phyloP scores from a whole-genome alignment of 2,329 filamentous ascomycete genomes.

The Fusarium phyllophilum region DNA sequence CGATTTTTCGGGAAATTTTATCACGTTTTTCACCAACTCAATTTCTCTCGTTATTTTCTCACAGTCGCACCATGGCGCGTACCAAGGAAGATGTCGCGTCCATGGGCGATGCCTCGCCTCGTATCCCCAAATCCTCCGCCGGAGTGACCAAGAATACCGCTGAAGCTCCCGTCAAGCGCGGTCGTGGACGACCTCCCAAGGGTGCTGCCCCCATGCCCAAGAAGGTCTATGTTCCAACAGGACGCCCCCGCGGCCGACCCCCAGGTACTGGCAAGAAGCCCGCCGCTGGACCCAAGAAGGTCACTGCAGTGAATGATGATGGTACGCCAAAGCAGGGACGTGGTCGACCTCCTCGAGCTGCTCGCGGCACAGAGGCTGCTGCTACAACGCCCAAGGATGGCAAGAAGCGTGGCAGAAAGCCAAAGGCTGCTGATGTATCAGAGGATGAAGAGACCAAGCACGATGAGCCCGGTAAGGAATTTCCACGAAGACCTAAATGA shows the following conservation, averaged over 20 bases:
- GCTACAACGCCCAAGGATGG: constrained; percentile 34
- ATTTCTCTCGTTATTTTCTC: not conserved
- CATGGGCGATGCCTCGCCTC: constrained; percentile 30
- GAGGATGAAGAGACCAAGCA: constrained; percentile 16
- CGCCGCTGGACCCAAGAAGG: constrained; percentile 19
- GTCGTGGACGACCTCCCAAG: constrained; percentile 56
- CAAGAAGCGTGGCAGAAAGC: constrained; percentile 44
- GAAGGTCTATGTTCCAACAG: constrained; percentile 51
- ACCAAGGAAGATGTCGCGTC: constrained; percentile 46
- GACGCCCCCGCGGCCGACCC: constrained; percentile 61
- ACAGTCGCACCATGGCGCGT: constrained; percentile 44
- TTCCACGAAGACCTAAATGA: not conserved
- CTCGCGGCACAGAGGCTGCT: constrained; percentile 16
- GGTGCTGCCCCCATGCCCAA: constrained; percentile 40
- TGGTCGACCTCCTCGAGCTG: constrained; percentile 47
- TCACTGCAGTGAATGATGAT: constrained; percentile 6
- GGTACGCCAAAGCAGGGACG: constrained; percentile 28
- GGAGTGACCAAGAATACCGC: constrained; percentile 54
- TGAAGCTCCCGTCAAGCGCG: constrained; percentile 49
- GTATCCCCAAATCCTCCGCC: constrained; percentile 46
- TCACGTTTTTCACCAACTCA: not conserved
- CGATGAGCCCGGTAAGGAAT: constrained; percentile 2
- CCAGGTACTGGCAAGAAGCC: constrained; percentile 52
- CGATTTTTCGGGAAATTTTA: constrained; percentile 28
- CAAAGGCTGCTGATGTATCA: constrained; percentile 39